These are phyloP conservation scores for Aspergillus texensis DNA, from an alignment of 2,329 filamentous ascomycete species.

Conservation along the genomic window DNA sequence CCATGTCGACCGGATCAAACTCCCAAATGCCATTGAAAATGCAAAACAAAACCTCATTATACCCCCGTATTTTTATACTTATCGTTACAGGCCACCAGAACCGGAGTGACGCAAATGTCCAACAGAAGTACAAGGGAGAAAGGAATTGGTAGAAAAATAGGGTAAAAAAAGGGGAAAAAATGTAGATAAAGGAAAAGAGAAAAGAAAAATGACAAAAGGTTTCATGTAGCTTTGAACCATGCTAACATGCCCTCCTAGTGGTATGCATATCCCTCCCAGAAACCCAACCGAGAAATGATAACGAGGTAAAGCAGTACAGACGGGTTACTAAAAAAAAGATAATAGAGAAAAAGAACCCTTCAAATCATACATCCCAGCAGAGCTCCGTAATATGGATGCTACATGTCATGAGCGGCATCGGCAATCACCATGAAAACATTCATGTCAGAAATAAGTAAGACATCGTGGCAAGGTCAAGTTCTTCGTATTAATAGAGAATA, in stretches of 20 bases:
- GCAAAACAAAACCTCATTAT: slow-evolving; percentile 16
- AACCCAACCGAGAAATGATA: slow-evolving; percentile 29
- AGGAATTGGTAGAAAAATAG: slow-evolving; percentile 18
- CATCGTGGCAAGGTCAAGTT: slow-evolving; percentile 26
- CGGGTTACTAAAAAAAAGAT: slow-evolving; percentile 19
- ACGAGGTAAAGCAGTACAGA: slow-evolving; percentile 22
- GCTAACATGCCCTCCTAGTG: slow-evolving; percentile 26
- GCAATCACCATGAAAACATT: slow-evolving; percentile 21
- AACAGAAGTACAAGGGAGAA: slow-evolving; percentile 5
- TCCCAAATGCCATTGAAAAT: slow-evolving; percentile 14
- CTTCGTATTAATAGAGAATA: slow-evolving; percentile 22
- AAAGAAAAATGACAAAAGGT: slow-evolving; percentile 23
- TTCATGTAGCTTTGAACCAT: slow-evolving; percentile 27
- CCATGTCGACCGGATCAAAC: not conserved
- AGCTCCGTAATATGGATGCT: slow-evolving; percentile 23
- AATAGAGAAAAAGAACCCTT: slow-evolving; percentile 20
- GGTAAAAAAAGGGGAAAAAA: not conserved
- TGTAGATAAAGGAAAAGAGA: slow-evolving; percentile 18
- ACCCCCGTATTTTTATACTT: slow-evolving; percentile 36
- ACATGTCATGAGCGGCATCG: slow-evolving; percentile 25
- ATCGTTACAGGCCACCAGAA: slow-evolving; percentile 39
- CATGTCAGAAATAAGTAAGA: slow-evolving; percentile 24
- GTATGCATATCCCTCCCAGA: slow-evolving; percentile 29
- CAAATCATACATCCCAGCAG: slow-evolving; percentile 25
- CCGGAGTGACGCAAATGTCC: slow-evolving; percentile 17